These are phyloP conservation scores for Saccharomyces hybrid DNA, from an alignment of 1,139 yeast species.

Conservation along the genomic window DNA sequence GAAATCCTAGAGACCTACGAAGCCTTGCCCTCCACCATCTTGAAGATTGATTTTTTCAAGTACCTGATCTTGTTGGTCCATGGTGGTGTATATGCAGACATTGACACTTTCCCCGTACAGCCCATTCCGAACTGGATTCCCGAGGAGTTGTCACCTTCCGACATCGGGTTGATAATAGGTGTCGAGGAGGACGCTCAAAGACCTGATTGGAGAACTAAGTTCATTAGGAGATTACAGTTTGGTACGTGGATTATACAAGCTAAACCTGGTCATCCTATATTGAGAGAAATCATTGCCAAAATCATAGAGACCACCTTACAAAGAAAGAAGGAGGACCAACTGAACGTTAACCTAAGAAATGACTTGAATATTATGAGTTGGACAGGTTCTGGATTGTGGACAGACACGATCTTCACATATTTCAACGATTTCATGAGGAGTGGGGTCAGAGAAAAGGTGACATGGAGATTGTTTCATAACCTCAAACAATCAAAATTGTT, in stretches of 20 bases:
- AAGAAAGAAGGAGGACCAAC: slow-evolving; percentile 34
- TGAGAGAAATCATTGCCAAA: slow-evolving; percentile 58
- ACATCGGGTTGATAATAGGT: slow-evolving; percentile 60
- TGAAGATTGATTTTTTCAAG: slow-evolving; percentile 70
- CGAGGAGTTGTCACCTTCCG: slow-evolving; percentile 41
- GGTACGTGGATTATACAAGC: slow-evolving; percentile 74
- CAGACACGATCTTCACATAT: slow-evolving; percentile 62
- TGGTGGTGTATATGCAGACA: slow-evolving; percentile 73
- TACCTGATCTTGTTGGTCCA: slow-evolving; percentile 62
- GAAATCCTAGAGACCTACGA: slow-evolving; percentile 57
- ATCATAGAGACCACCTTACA: slow-evolving; percentile 55
- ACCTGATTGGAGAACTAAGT: slow-evolving; percentile 65
- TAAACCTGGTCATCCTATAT: slow-evolving; percentile 65
- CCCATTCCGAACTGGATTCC: slow-evolving; percentile 46
- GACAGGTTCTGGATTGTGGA: slow-evolving; percentile 82
- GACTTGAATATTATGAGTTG: slow-evolving; percentile 53
- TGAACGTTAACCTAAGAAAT: slow-evolving; percentile 41
- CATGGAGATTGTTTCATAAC: slow-evolving; percentile 63
- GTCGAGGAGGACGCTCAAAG: slow-evolving; percentile 65
- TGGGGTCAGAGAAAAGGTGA: slow-evolving; percentile 38
- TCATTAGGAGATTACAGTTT: slow-evolving; percentile 62
- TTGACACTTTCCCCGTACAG: slow-evolving; percentile 53
- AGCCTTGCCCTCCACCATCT: slow-evolving; percentile 53
- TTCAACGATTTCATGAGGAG: slow-evolving; percentile 46
- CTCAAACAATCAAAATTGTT: slow-evolving; percentile 54